Conservation (phyloP, 305 asterid genomes). For the Salvia sclarea region DNA sequence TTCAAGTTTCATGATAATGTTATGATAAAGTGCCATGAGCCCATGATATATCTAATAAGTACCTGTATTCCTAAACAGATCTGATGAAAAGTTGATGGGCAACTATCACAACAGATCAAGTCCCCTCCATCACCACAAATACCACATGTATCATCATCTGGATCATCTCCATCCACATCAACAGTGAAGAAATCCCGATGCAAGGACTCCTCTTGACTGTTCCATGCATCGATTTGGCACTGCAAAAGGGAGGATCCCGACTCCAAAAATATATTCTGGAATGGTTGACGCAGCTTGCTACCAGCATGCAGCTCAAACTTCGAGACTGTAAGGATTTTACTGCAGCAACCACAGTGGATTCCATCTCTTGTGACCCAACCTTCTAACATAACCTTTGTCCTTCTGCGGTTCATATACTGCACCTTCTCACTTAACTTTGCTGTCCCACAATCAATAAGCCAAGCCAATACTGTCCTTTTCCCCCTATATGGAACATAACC, state of each 20-base stretch:
- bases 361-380: slow-evolving; percentile 98
- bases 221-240: slow-evolving; percentile 94
- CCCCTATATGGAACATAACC: slow-evolving; percentile 77
- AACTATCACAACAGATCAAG: slow-evolving; percentile 95
- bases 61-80: slow-evolving; percentile 86
- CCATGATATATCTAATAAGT: slow-evolving; percentile 11
- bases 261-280: slow-evolving; percentile 79
- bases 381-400: slow-evolving; percentile 74
- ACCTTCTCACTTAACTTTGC: slow-evolving; percentile 75
- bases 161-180: slow-evolving; percentile 77
- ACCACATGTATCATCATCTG: slow-evolving; percentile 92
- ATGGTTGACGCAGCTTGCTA: slow-evolving; percentile 88
- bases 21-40: slow-evolving; percentile 19
- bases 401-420: slow-evolving; percentile 83
- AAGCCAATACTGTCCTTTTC: slow-evolving; percentile 81
- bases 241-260: slow-evolving; percentile 84
- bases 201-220: slow-evolving; percentile 69
- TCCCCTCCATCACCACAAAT: slow-evolving; percentile 98
- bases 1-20: slow-evolving; percentile 7
- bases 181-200: slow-evolving; percentile 55
- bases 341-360: slow-evolving; percentile 95
- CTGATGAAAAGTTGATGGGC: slow-evolving; percentile 97
- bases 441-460: slow-evolving; percentile 79
- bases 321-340: slow-evolving; percentile 87
- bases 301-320: slow-evolving; percentile 99